Base-by-base conservation (phyloP, 768 basidiomycete genomes). In the Cubamyces lactineus region DNA sequence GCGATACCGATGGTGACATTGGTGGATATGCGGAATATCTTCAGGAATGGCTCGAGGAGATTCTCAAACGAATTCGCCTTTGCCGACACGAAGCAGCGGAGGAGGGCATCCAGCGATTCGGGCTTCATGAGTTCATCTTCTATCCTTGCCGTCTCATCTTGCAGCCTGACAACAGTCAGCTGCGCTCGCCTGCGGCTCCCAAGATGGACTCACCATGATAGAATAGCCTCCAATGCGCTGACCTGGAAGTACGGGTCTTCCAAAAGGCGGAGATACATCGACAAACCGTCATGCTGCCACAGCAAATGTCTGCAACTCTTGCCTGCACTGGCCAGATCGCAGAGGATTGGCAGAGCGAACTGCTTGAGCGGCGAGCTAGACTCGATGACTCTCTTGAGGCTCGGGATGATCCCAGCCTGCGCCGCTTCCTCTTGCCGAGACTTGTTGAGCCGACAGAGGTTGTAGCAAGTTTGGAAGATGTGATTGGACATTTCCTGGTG, bases 401-500 rank as follows among this genome's bases (percentile, higher is more conserved):
- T 86, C 2, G 97, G 96, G 24, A 99, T 88, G 59, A 97, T 94
- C 12, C 96, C 96, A 8, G 94, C 94, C 70, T 95, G 90, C 1
- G 96, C 96, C 13, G 97, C 95, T 74, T 98, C 97, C 75, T 98
- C 97, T 73, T 98, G 96, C 53, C 97, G 82, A 2, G 87, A 85
- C 75, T 97, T 97, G 76, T 96, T 96, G 62, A 99, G 78, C 6
- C 96, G 86, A 72, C 96, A 98, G 17, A 99, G 87, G 67, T 96
- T 96, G 79, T 93, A 98, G 70, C 96, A 94, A 2, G 95, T 94
- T 75, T 97, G 96, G 82, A 98, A 95, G 62, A 97, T 87, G 69
- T 98, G 94, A 65, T 98, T 98, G 52, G 93, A 89, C 75, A 98
- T 91, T 84, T 99, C 96, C 94, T 98, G 70, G 9, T 4, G 1